Evolutionary conservation across 2,329 filamentous ascomycete genomes (phyloP), one percentile per base, ranked within the genome.

Genomic region (Phialophora expanda): DNA sequence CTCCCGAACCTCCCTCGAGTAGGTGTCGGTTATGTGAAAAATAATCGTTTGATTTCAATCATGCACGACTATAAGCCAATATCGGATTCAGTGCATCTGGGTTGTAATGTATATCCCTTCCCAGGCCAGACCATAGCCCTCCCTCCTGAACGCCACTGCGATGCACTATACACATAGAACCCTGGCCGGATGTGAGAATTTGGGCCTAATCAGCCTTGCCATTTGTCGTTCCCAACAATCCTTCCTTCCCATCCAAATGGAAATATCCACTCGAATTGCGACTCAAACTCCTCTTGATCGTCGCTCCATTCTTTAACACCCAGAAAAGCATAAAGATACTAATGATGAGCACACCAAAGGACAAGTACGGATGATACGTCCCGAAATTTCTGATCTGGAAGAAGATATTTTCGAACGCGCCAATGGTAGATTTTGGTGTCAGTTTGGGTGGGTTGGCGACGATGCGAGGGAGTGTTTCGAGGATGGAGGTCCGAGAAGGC

Each of bases 401-500:
- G 71, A 82, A 81, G 34, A 80, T 71, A 28, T 76, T 76, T 71
- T 83, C 80, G 58, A 83, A 75, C 8, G 76, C 75, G 66, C 81
- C 80, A 55, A 82, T 78, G 4, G 81, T 83, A 7, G 81, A 83
- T 72, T 82, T 83, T n/a, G 81, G 76, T 17, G 76, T 79, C 55
- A 83, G 73, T 66, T 82, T 83, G 24, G 80, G 76, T 17, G 83
- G 82, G 32, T 78, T 80, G 50, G 79, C 75, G 59, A 84, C 78
- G 62, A 85, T 80, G 64, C 84, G 81, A 38, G 81, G 81, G 53
- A 86, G 80, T 14, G 93, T 96, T 79, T 97, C 93, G 68, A 97
- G 87, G 75, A 97, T 97, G 3, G 91, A 93, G 3, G 92, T 94
- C 69, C 95, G 90, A 28, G 90, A 95, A 61, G 93, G 90, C 72